phyloP scores from a whole-genome alignment of 2,329 filamentous ascomycete species.

The Epicoccum sorghinum region DNA sequence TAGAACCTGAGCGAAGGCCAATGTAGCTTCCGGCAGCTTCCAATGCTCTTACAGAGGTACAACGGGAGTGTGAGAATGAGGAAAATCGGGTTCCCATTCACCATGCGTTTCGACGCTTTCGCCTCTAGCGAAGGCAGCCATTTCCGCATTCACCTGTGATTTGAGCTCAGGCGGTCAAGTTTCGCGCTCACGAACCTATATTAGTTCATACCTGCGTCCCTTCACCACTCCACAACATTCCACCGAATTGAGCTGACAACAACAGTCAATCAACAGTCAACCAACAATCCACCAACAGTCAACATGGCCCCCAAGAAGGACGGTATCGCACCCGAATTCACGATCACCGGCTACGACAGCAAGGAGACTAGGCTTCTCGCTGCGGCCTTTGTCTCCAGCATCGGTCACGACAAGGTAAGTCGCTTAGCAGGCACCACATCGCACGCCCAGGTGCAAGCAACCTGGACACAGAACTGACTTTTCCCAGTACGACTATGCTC shows the following conservation, averaged over 20 bases:
- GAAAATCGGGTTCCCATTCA: not conserved
- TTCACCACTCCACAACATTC: not conserved
- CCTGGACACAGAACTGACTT: not conserved
- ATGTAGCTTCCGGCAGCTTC: too few relatives aligned
- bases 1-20: too few relatives aligned
- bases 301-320: slow-evolving; percentile 37
- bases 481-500: slow-evolving; percentile 36
- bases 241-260: too few relatives aligned
- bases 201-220: not conserved
- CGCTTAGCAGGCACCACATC: not conserved
- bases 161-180: not conserved
- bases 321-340: not conserved
- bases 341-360: slow-evolving; percentile 26
- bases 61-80: too few relatives aligned
- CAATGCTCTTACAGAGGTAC: too few relatives aligned
- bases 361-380: slow-evolving; percentile 39
- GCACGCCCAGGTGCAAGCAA: not conserved
- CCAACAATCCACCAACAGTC: not conserved
- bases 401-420: slow-evolving; percentile 36
- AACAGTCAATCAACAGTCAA: slow-evolving; percentile 3
- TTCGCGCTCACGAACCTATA: not conserved
- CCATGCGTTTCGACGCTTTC: not conserved
- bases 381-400: slow-evolving; percentile 37
- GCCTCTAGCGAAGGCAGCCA: not conserved
- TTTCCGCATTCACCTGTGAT: slow-evolving; percentile 3